phyloP scores from a whole-genome alignment of 2,329 filamentous ascomycete species.

The Trichoderma harzianum region DNA sequence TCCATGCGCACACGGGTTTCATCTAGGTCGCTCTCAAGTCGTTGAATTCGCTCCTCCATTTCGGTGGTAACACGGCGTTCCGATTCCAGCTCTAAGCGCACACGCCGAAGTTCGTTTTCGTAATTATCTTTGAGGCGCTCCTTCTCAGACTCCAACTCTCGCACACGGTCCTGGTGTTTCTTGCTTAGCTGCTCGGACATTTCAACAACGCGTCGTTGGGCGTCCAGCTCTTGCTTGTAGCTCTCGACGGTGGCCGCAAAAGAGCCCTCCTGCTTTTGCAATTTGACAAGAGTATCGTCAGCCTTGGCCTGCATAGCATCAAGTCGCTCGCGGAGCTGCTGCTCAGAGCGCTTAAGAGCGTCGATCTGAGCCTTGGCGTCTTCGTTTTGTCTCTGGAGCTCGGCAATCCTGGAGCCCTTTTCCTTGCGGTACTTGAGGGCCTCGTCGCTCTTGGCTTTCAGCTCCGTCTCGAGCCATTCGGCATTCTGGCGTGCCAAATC shows the following conservation, averaged over 20 bases:
- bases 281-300: slow-evolving; percentile 75
- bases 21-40: slow-evolving; percentile 53
- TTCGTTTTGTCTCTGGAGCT: slow-evolving; percentile 84
- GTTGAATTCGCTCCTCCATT: slow-evolving; percentile 47
- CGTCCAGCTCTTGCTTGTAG: slow-evolving; percentile 82
- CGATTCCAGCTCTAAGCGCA: slow-evolving; percentile 56
- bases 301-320: slow-evolving; percentile 82
- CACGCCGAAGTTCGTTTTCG: slow-evolving; percentile 55
- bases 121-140: slow-evolving; percentile 60
- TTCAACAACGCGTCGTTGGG: slow-evolving; percentile 75
- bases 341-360: slow-evolving; percentile 73
- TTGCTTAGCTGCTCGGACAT: slow-evolving; percentile 74
- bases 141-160: slow-evolving; percentile 65
- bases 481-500: slow-evolving; percentile 84
- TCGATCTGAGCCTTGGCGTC: slow-evolving; percentile 77
- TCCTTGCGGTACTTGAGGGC: slow-evolving; percentile 90
- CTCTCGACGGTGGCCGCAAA: slow-evolving; percentile 79
- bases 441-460: slow-evolving; percentile 86
- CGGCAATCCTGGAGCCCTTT: slow-evolving; percentile 83
- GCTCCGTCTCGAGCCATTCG: slow-evolving; percentile 88
- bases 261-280: slow-evolving; percentile 82
- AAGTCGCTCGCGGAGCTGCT: slow-evolving; percentile 73
- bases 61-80: slow-evolving; percentile 46
- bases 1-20: slow-evolving; percentile 49
- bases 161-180: slow-evolving; percentile 66